phyloP scores from a whole-genome alignment of 2,329 filamentous ascomycete genomes.

The Exserohilum rostratum region DNA sequence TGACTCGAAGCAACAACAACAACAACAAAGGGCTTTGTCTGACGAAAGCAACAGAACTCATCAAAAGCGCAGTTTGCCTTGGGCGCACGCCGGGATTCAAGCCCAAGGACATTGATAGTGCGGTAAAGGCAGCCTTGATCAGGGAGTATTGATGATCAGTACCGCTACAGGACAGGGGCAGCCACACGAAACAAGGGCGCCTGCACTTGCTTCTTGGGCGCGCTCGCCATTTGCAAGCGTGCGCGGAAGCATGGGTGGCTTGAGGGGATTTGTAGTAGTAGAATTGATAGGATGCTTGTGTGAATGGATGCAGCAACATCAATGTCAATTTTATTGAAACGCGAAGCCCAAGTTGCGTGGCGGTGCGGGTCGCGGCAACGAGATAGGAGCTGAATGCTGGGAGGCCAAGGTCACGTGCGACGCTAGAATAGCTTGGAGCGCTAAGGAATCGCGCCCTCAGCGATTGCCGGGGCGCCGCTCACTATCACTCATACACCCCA shows the following conservation, averaged over 20 bases:
- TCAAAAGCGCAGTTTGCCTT: conserved; percentile 50
- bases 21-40: conserved; percentile 25
- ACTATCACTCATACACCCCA: conserved; percentile 39
- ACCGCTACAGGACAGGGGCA: background rate
- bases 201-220: background rate
- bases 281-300: background rate
- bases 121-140: conserved; percentile 46
- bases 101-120: conserved; percentile 51
- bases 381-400: background rate
- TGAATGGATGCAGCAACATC: background rate
- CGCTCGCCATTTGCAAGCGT: background rate
- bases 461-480: conserved; percentile 15
- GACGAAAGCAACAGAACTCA: conserved; percentile 40
- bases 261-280: background rate
- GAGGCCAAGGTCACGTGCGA: conserved; percentile 4
- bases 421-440: conserved; percentile 15
- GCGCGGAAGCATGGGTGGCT: background rate
- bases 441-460: conserved; percentile 21
- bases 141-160: conserved; percentile 9
- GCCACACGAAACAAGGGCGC: background rate
- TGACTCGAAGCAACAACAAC: too few species aligned
- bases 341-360: too few species aligned
- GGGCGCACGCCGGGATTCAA: conserved; percentile 54
- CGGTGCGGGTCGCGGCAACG: background rate
- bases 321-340: background rate